Evolutionary conservation across 140 eudicot genomes (phyloP).

Genomic region (Senecio squalidus): DNA sequence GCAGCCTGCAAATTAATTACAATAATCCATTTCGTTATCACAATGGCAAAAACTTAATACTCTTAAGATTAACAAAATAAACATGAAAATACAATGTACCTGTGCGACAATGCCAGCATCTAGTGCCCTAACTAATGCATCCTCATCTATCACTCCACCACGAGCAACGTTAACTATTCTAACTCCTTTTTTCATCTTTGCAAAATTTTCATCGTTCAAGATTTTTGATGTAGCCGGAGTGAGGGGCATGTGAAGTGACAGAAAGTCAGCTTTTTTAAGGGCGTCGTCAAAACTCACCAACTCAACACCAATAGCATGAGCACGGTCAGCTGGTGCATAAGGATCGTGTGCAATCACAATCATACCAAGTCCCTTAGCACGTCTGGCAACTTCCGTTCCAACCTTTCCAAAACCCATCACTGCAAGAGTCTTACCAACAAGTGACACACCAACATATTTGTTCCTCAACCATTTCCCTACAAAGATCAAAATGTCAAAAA

Average conservation of each 20-base stretch:
- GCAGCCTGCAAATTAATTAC: conserved; percentile 57
- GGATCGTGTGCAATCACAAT: conserved; percentile 96
- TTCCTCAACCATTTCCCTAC: conserved; percentile 92
- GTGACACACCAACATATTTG: conserved; percentile 97
- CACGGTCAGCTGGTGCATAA: conserved; percentile 99
- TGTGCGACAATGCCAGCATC: conserved; percentile 99
- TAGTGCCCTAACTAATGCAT: conserved; percentile 82
- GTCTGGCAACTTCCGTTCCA: conserved; percentile 95
- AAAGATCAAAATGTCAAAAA: neutral
- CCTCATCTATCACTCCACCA: conserved; percentile 95
- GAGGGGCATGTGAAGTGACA: conserved; percentile 52
- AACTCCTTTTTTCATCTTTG: conserved; percentile 56
- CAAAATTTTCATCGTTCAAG: conserved; percentile 44
- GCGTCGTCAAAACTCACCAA: conserved; percentile 52
- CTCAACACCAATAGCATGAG: conserved; percentile 95
- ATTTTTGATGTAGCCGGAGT: conserved; percentile 39
- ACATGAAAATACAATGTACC: conserved; percentile 28
- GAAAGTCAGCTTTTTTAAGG: conserved; percentile 37
- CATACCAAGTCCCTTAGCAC: conserved; percentile 99
- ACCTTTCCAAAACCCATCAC: conserved; percentile 98
- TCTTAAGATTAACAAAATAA: neutral
- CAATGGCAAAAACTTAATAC: too few relatives aligned
- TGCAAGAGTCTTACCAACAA: conserved; percentile 96
- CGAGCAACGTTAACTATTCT: conserved; percentile 58
- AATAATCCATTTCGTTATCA: neutral